Percentiles rank a stretch among this genome's conserved stretches.
Evolutionary conservation across 1,139 yeast genomes (phyloP).

Genomic region (Pichia sp.): DNA sequence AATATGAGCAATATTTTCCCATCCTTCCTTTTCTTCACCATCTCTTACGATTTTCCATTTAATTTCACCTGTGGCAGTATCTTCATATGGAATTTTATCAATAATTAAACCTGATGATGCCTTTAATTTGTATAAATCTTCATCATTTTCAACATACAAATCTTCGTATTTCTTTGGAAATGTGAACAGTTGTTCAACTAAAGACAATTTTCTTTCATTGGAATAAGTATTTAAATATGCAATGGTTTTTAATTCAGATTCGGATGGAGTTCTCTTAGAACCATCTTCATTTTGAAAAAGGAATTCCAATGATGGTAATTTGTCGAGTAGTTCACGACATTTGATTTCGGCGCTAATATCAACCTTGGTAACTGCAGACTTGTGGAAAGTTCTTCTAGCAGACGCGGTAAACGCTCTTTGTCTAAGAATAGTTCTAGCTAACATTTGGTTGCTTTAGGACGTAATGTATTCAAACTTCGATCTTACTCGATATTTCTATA

Average conservation of each 20-base stretch:
- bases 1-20: slow-evolving; percentile 70
- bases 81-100: slow-evolving; percentile 81
- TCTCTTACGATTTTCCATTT: slow-evolving; percentile 76
- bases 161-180: slow-evolving; percentile 52
- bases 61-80: slow-evolving; percentile 67
- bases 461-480: neutral
- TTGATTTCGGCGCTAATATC: slow-evolving; percentile 20
- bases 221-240: slow-evolving; percentile 64
- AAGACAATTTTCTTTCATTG: slow-evolving; percentile 48
- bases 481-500: no score
- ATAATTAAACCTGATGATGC: slow-evolving; percentile 58
- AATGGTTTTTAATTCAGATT: slow-evolving; percentile 63
- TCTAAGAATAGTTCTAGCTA: slow-evolving; percentile 10
- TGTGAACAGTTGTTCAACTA: slow-evolving; percentile 46
- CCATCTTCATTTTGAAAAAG: slow-evolving; percentile 75
- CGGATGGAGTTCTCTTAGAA: slow-evolving; percentile 62
- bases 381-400: slow-evolving; percentile 9
- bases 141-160: slow-evolving; percentile 54
- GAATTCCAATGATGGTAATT: slow-evolving; percentile 46
- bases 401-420: slow-evolving; percentile 1
- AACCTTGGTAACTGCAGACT: slow-evolving; percentile 8
- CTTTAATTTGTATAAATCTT: slow-evolving; percentile 53
- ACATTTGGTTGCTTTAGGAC: slow-evolving; percentile 1
- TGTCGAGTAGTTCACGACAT: slow-evolving; percentile 25
- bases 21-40: slow-evolving; percentile 66